A percentile compares a stretch with the other conserved stretches of the same genome.
Conservation (phyloP, 169 alveolate genomes). For the Cryptosporidium ryanae region DNA sequence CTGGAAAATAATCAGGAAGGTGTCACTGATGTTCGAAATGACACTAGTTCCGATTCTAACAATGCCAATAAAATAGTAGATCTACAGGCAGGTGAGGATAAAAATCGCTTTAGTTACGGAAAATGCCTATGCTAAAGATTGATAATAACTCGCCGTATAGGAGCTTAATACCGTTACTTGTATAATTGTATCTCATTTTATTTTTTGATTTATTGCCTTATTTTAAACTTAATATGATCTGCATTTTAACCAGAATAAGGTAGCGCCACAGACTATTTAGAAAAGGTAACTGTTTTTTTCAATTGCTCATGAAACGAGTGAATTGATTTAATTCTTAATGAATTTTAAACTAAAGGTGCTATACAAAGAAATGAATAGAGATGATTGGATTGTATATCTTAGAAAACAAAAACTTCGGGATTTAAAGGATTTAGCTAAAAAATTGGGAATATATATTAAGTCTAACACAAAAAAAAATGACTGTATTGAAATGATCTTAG, state of each 20-base stretch:
- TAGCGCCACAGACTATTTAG: too few species aligned
- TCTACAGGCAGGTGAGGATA: constrained; percentile 44
- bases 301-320: too few species aligned
- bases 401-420: constrained; percentile 73
- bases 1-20: constrained; percentile 67
- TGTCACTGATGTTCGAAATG: neutral
- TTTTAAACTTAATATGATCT: too few species aligned
- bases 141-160: neutral
- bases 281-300: too few species aligned
- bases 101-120: constrained; percentile 24
- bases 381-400: constrained; percentile 67
- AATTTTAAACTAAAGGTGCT: neutral
- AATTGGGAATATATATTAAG: constrained; percentile 58
- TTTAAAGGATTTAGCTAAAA: constrained; percentile 45
- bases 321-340: too few species aligned
- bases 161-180: neutral
- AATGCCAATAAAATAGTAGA: constrained; percentile 52
- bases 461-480: constrained; percentile 67
- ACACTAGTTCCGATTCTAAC: neutral
- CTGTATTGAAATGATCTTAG: constrained; percentile 55
- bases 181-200: neutral
- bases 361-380: constrained; percentile 41
- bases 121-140: constrained; percentile 26
- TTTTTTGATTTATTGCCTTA: too few species aligned
- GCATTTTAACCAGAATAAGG: too few species aligned